A percentile compares a stretch with the other conserved stretches of the same genome.
These are phyloP conservation scores for Raddia guianensis DNA, from an alignment of 176 grass and related monocot genomes.

Conservation along the genomic window DNA sequence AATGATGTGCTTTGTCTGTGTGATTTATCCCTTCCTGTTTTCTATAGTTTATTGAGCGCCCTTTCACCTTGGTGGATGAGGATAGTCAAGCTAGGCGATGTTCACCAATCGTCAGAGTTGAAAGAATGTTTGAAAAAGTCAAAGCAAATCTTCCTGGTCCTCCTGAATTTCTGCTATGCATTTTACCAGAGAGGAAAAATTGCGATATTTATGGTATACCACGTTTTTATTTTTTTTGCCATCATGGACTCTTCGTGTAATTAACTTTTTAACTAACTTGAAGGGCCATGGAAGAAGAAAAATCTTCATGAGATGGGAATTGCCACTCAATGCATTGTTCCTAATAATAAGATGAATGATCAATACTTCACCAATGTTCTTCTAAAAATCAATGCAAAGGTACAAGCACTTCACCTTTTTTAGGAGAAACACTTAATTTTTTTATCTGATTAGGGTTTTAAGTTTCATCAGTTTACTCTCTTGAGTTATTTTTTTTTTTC, in stretches of 20 bases:
- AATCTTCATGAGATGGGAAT: constrained; percentile 91
- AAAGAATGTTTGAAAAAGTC: constrained; percentile 86
- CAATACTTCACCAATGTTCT: constrained; percentile 96
- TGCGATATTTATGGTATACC: constrained; percentile 82
- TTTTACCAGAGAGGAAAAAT: constrained; percentile 88
- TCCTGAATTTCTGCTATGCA: constrained; percentile 88
- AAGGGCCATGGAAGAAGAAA: constrained; percentile 98
- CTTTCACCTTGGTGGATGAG: constrained; percentile 74
- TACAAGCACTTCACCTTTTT: constrained; percentile 33
- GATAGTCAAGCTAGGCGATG: constrained; percentile 67
- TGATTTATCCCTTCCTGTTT: constrained; percentile 31
- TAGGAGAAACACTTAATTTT: no score
- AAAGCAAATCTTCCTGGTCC: constrained; percentile 52
- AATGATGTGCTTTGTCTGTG: constrained; percentile 35
- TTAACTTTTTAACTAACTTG: constrained; percentile 33
- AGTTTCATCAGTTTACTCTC: constrained; percentile 28
- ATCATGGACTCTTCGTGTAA: constrained; percentile 11
- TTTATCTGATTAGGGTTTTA: constrained; percentile 25
- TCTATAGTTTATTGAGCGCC: constrained; percentile 65
- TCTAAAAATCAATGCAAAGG: constrained; percentile 96
- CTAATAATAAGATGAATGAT: constrained; percentile 80
- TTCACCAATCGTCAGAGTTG: constrained; percentile 75
- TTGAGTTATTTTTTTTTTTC: constrained; percentile 35
- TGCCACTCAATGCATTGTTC: constrained; percentile 85
- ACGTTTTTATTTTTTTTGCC: constrained; percentile 1